Base-by-base conservation (phyloP, 2,329 filamentous ascomycete species). In the Aureobasidium sp. region DNA sequence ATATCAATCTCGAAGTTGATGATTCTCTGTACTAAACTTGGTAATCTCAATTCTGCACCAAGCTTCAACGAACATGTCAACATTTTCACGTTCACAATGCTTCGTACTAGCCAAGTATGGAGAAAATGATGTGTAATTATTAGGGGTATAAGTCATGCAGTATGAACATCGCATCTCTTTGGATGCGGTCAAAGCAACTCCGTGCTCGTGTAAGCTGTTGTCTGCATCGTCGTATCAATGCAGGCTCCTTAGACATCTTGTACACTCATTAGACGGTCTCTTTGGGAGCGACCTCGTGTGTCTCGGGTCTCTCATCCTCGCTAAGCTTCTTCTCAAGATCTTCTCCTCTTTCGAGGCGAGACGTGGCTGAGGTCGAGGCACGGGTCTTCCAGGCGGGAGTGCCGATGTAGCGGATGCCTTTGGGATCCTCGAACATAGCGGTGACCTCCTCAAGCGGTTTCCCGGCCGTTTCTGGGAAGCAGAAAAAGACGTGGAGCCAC, bases 391-490 rank as follows among this genome's bases (percentile, higher is more conserved):
- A 88, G 3, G 85, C 82, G 1, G 81, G 82, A 1, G 78, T 70
- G 0, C 82, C 82, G 8, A 80, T 79, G 67, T 84, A 70, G 42
- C 66, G 68, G 48, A 71, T 68, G 26, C 72, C 72, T 15, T 68
- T 65, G 3, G 71, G 70, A 62, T 70, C 68, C 53, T 76, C 79
- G 71, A 92, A 92, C 66, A 91, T 86, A 15, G 84, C 83, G 66
- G 89, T 87, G 72, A 91, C 86, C 70, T 92, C 88, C 70, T 92
- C 89, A 1, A 92, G 82, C 0, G 87, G 88, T 74, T 85, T 89
- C 13, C 87, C 87, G 42, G 85, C 83, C 0, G 88, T 91, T 74
- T 90, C 83, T 0, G 87, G 87, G 67, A 84, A 85, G 17, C 80
- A 73, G 66, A 91, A 78, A 71, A 84, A 83, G 69, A 89, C 85